Evolutionary conservation across 139 green algal species (phyloP).

Genomic region (Chlamydomonas schloesseri): DNA sequence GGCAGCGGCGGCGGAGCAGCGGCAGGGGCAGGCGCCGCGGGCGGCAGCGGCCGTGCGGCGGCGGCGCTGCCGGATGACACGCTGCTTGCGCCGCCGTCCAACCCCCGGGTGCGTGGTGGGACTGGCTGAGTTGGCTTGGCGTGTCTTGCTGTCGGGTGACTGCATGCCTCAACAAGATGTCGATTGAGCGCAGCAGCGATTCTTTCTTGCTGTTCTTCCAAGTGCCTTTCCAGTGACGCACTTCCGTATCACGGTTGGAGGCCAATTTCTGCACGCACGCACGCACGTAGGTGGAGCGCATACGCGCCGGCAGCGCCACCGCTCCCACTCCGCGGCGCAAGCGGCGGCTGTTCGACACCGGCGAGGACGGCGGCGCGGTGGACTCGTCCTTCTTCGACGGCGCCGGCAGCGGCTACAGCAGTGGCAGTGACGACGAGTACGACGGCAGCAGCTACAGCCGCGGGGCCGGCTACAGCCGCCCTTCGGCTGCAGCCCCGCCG

Average conservation of each 20-base stretch:
- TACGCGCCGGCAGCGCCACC: neutral
- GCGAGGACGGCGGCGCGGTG: neutral
- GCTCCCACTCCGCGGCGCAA: neutral
- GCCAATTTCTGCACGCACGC: no score
- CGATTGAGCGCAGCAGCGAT: no score
- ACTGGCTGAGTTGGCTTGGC: no score
- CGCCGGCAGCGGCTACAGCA: neutral
- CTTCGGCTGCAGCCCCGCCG: neutral
- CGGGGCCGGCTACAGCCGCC: neutral
- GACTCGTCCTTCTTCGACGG: neutral
- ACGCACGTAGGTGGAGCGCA: neutral
- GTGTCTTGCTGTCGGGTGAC: no score
- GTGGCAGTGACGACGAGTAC: neutral
- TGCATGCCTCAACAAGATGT: neutral
- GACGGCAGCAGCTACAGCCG: neutral
- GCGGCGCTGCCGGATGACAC: neutral
- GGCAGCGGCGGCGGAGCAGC: neutral
- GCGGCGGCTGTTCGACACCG: conserved; percentile 10
- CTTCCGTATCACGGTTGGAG: no score
- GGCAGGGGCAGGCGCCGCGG: neutral
- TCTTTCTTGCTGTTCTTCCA: no score
- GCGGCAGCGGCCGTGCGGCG: neutral
- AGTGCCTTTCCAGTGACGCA: no score
- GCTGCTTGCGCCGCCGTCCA: conserved; percentile 32
- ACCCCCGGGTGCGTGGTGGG: neutral